Conservation (phyloP, 306 rosid species). For the Echinosophora koreensis region DNA sequence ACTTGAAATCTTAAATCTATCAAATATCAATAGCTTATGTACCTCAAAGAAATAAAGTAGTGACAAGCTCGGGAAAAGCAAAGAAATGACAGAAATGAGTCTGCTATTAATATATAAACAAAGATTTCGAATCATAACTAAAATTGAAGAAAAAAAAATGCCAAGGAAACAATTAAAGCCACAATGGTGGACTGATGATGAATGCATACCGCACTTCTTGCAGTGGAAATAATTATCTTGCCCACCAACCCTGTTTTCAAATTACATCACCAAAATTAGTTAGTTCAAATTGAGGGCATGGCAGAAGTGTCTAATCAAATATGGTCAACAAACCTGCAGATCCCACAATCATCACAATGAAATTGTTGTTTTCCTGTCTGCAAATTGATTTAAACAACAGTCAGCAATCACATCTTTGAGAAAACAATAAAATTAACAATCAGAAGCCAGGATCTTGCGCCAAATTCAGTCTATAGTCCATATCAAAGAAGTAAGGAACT, state of each 20-base stretch:
- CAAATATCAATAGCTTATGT: not conserved
- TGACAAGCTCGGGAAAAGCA: slow-evolving; percentile 2
- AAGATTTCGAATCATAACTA: slow-evolving; percentile 18
- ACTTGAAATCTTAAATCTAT: not conserved
- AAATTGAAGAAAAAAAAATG: not conserved
- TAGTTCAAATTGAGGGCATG: not conserved
- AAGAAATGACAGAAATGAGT: not conserved
- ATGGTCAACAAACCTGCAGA: slow-evolving; percentile 75
- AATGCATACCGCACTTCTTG: slow-evolving; percentile 87
- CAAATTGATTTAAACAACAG: slow-evolving; percentile 32
- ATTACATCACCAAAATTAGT: slow-evolving; percentile 44
- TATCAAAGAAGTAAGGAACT: slow-evolving; percentile 27
- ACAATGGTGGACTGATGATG: slow-evolving; percentile 14
- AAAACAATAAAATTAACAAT: slow-evolving; percentile 27
- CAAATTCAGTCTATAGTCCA: slow-evolving; percentile 36
- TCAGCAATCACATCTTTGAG: slow-evolving; percentile 25
- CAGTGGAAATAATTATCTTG: slow-evolving; percentile 87
- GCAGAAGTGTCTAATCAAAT: slow-evolving; percentile 22
- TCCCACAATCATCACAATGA: slow-evolving; percentile 97
- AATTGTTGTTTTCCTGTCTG: slow-evolving; percentile 81
- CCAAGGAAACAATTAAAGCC: not conserved
- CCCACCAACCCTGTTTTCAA: slow-evolving; percentile 83
- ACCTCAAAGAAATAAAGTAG: not conserved
- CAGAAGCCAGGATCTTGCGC: slow-evolving; percentile 18
- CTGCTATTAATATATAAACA: slow-evolving; percentile 8